These are phyloP conservation scores for Ustulina deusta DNA, from an alignment of 2,329 filamentous ascomycete species.

Conservation along the genomic window DNA sequence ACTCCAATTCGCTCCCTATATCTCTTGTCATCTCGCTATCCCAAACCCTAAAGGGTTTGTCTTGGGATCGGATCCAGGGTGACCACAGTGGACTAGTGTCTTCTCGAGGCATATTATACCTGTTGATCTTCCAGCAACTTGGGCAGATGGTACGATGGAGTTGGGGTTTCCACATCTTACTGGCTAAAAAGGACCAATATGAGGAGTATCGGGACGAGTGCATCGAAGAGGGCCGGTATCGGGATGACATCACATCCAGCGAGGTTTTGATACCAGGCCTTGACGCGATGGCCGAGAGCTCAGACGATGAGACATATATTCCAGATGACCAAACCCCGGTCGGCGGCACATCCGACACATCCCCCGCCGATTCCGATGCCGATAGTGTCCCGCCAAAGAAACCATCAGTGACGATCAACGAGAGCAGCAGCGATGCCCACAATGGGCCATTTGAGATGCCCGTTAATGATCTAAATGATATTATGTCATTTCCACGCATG, in stretches of 20 bases:
- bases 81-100: slow-evolving; percentile 97
- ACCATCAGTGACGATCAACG: slow-evolving; percentile 51
- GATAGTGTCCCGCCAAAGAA: slow-evolving; percentile 51
- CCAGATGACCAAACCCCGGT: slow-evolving; percentile 69
- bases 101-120: slow-evolving; percentile 92
- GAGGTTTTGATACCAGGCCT: slow-evolving; percentile 61
- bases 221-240: slow-evolving; percentile 70
- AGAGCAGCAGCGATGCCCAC: slow-evolving; percentile 40
- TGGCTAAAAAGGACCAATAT: slow-evolving; percentile 85
- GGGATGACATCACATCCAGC: slow-evolving; percentile 58
- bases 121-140: slow-evolving; percentile 97
- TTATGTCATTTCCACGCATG: slow-evolving; percentile 72
- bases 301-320: slow-evolving; percentile 63
- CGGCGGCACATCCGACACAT: slow-evolving; percentile 62
- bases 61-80: slow-evolving; percentile 91
- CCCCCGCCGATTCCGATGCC: slow-evolving; percentile 63
- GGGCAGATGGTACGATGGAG: slow-evolving; percentile 97
- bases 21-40: slow-evolving; percentile 95
- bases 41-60: slow-evolving; percentile 88
- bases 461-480: slow-evolving; percentile 61
- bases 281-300: slow-evolving; percentile 54
- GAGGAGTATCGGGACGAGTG: slow-evolving; percentile 70
- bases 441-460: slow-evolving; percentile 53
- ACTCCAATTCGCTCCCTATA: slow-evolving; percentile 97
- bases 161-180: slow-evolving; percentile 94